Evolutionary conservation across 2,329 filamentous ascomycete genomes (phyloP), one percentile per base, ranked within the genome.

Genomic region (Aspergillus sp.): DNA sequence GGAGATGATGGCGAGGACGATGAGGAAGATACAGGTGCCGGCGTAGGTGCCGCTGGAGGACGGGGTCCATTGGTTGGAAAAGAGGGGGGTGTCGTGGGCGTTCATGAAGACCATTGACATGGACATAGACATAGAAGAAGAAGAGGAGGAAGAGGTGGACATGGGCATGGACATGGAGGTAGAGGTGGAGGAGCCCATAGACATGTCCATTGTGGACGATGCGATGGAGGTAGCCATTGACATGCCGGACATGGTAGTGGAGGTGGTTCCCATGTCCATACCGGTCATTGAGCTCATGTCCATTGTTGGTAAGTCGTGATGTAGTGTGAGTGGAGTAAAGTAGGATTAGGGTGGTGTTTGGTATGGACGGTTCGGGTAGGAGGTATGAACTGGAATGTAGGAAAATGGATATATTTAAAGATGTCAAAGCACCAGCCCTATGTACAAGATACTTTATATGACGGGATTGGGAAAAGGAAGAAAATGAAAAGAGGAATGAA

Each of bases 11-110:
- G 88, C 88, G 54, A 98, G 87, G 48, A 90, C 68, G 73, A 96
- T 88, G 61, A 97, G 84, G 78, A 97, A 97, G 75, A 97, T 90
- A 81, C 94, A 96, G 27, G 92, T 96, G 58, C 87, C 94, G 1
- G 91, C 92, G 77, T 97, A 98, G 61, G 84, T 80, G 68, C 89
- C 91, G 5, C 83, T 80, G 38, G 80, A 88, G 27, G 73, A 77
- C 5, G 94, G 94, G 2, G 90, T 89, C 92, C 93, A 98, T 55
- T 81, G 74, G 21, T 78, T 74, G 15, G 90, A 88, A 79, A 83
- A 91, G 49, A 92, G 82, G 3, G 88, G 81, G 1, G 88, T 90
- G 58, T 73, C 76, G 50, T 85, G 85, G 59, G 80, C 78, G 64
- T 83, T 86, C 67, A 88, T 88, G 64, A 80, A 80, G 51, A 75